Evolutionary conservation across 805 yeast species (phyloP), one percentile per base, ranked within the genome.

Genomic region (Suhomyces tanzawaensis): DNA sequence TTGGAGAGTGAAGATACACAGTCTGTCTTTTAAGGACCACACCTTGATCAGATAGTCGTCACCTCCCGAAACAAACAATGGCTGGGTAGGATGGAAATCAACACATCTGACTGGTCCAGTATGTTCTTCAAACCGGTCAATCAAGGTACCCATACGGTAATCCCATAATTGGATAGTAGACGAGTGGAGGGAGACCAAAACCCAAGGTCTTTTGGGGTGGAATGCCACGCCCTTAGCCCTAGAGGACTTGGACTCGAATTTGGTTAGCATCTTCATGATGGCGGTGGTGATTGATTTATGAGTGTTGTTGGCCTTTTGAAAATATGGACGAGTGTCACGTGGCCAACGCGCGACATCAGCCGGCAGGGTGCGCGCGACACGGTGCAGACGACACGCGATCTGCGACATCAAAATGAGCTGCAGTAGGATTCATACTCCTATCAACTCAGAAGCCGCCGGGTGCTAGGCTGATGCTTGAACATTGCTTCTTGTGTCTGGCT

Each of bases 161-260:
- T 93, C 99, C 99, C 99, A 93, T 47, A 93, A 74, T 64, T 95
- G 99, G 60, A 93, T 91, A n/a, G 96, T 89, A n/a, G 96, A 88
- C 19, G 96, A 86, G 63, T 91, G 93, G 44, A 95, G 74, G 6
- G 98, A 89, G 23, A 90, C 98, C 52, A 93, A 74, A 43, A 89
- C 87, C 97, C 96, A 93, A 42, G 99, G 97, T 62, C 93, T 73
- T 49, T 81, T 81, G 37, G 98, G 96, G 66, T 95, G 96, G 69
- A 93, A 89, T 41, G 99, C 97, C 58, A 93, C 86, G 49, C 97
- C 95, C 68, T 93, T 89, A 44, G 98, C 96, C 76, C 98, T 77
- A 42, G 97, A 86, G 47, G 97, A 88, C 77, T 93, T 88, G 58
- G 98, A 90, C 71, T 95, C 97, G 65, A 91, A 91, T 82, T 86